Conservation (phyloP, 2,329 filamentous ascomycete genomes). For the Uncinocarpus reesii region DNA sequence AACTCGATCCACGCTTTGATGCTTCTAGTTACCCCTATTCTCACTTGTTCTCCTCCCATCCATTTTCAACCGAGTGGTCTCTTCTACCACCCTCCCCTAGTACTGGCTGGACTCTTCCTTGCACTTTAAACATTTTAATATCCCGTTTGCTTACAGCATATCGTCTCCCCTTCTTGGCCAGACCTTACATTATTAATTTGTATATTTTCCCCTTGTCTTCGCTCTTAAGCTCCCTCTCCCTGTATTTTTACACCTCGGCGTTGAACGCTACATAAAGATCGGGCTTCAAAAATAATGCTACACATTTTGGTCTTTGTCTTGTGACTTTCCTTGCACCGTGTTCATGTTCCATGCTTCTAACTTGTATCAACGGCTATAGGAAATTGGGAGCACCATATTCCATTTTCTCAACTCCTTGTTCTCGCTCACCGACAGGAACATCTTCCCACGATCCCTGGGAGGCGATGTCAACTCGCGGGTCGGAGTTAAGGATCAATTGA, state of each 20-base stretch:
- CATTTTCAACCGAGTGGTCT: too few relatives aligned
- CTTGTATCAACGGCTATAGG: neutral
- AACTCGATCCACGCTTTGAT: neutral
- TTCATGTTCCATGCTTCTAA: neutral
- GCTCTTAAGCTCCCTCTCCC: neutral
- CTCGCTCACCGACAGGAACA: neutral
- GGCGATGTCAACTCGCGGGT: neutral
- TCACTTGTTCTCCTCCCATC: neutral
- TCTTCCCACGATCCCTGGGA: conserved; percentile 2
- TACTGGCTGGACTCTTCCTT: neutral
- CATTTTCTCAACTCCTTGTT: neutral
- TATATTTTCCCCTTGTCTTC: conserved; percentile 7
- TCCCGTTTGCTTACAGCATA: neutral
- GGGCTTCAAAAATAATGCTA: neutral
- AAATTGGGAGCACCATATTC: neutral
- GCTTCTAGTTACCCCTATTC: neutral
- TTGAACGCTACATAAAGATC: conserved; percentile 11
- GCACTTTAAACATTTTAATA: neutral
- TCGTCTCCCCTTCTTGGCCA: neutral
- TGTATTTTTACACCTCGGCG: conserved; percentile 12
- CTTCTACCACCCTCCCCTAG: neutral
- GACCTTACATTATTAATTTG: conserved; percentile 6
- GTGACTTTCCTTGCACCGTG: neutral
- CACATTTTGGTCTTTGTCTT: neutral
- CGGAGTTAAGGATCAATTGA: neutral